Evolutionary conservation across 176 grass and related monocot genomes (phyloP).

Genomic region (Oryza brachyantha): DNA sequence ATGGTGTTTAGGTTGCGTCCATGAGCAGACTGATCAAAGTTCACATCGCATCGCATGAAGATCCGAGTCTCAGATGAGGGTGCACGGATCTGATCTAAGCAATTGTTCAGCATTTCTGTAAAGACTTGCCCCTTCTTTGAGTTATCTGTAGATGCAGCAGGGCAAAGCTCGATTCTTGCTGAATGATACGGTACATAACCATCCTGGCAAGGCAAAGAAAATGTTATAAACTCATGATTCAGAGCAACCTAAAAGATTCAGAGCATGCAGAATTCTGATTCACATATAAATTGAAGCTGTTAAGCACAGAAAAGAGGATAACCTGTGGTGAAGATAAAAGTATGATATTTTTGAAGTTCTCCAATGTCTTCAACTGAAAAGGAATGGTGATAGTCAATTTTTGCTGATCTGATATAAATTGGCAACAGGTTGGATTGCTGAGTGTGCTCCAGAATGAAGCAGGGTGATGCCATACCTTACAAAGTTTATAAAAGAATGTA

Average conservation of each 20-base stretch:
- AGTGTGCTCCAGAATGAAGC: background rate
- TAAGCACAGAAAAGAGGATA: slow-evolving; percentile 9
- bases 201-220: slow-evolving; percentile 53
- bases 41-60: slow-evolving; percentile 87
- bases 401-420: slow-evolving; percentile 16
- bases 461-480: slow-evolving; percentile 56
- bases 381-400: no score
- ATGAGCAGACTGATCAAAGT: slow-evolving; percentile 76
- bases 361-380: slow-evolving; percentile 86
- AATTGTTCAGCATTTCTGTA: slow-evolving; percentile 90
- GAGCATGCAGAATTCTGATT: background rate
- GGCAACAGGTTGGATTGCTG: background rate
- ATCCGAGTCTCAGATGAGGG: slow-evolving; percentile 63
- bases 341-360: slow-evolving; percentile 96
- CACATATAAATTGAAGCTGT: background rate
- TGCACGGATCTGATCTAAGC: slow-evolving; percentile 84
- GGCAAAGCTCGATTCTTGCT: slow-evolving; percentile 89
- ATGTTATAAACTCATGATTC: background rate
- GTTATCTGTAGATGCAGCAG: slow-evolving; percentile 64
- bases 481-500: slow-evolving; percentile 89
- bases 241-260: background rate
- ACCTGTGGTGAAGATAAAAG: slow-evolving; percentile 96
- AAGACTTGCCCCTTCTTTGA: slow-evolving; percentile 86
- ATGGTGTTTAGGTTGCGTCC: slow-evolving; percentile 82
- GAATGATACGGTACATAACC: slow-evolving; percentile 98